phyloP scores from a whole-genome alignment of 2,329 filamentous ascomycete genomes.

The Fusarium falciforme region DNA sequence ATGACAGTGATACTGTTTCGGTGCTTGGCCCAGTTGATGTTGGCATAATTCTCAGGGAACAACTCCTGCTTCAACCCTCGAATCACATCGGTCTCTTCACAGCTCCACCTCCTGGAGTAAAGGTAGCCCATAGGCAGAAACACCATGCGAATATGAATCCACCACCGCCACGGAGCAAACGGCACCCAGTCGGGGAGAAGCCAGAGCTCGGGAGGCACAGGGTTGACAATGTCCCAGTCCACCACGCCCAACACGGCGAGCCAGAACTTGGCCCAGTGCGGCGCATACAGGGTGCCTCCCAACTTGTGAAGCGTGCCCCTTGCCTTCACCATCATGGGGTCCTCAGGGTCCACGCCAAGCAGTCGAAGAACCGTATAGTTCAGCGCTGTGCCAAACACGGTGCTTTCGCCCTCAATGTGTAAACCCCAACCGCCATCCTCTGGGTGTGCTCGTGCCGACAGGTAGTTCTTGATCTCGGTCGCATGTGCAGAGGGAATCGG shows the following conservation, averaged over 20 bases:
- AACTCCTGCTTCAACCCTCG: conserved; percentile 82
- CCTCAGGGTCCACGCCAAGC: conserved; percentile 84
- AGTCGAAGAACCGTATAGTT: conserved; percentile 88
- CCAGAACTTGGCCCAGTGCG: conserved; percentile 99
- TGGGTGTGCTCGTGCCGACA: conserved; percentile 85
- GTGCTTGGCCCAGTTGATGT: conserved; percentile 80
- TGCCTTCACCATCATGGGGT: conserved; percentile 87
- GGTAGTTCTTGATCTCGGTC: conserved; percentile 91
- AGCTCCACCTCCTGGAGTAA: conserved; percentile 84
- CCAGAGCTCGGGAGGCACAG: conserved; percentile 94
- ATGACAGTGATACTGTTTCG: conserved; percentile 82
- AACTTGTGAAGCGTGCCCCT: conserved; percentile 84
- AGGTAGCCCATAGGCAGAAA: conserved; percentile 92
- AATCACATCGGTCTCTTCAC: conserved; percentile 80
- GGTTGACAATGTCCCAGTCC: conserved; percentile 94
- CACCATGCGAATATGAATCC: conserved; percentile 98
- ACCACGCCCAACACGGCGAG: conserved; percentile 84
- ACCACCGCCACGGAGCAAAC: conserved; percentile 93
- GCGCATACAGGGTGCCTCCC: conserved; percentile 84
- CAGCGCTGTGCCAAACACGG: conserved; percentile 88
- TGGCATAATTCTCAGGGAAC: conserved; percentile 80
- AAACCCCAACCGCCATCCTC: conserved; percentile 97
- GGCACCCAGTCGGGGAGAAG: conserved; percentile 91
- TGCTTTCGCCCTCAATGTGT: conserved; percentile 93
- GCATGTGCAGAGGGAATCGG: conserved; percentile 83